These are phyloP conservation scores for Purshia tridentata DNA, from an alignment of 306 rosid genomes.

Conservation along the genomic window DNA sequence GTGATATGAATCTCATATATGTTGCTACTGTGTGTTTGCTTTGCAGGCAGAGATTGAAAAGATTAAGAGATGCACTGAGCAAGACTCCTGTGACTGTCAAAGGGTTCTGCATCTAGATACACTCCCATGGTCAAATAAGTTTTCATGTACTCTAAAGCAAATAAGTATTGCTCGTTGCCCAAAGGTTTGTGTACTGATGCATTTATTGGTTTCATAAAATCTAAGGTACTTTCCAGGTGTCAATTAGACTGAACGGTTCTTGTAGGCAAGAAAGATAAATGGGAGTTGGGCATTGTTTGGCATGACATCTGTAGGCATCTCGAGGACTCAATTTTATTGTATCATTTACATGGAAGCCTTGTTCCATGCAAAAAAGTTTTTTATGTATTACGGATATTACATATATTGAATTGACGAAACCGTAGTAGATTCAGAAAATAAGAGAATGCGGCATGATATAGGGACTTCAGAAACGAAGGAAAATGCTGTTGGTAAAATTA, in stretches of 20 bases:
- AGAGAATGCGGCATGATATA: neutral
- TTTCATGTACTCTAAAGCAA: constrained; percentile 67
- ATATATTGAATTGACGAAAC: too few species aligned
- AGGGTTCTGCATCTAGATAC: constrained; percentile 40
- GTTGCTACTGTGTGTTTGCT: constrained; percentile 30
- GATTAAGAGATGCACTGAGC: constrained; percentile 62
- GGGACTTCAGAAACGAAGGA: neutral
- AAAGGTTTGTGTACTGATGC: constrained; percentile 47
- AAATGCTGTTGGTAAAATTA: constrained; percentile 1
- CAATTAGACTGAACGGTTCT: neutral
- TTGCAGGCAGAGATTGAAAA: constrained; percentile 61
- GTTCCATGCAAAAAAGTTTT: neutral
- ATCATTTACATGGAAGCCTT: neutral
- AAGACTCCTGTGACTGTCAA: constrained; percentile 63
- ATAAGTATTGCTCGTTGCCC: constrained; percentile 83
- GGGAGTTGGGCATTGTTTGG: neutral
- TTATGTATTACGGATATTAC: too few species aligned
- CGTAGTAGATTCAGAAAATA: too few species aligned
- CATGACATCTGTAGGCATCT: neutral
- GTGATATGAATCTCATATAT: constrained; percentile 20
- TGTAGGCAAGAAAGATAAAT: neutral
- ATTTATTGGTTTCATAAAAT: neutral
- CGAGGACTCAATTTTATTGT: neutral
- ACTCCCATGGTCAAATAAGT: constrained; percentile 82
- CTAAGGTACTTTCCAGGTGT: constrained; percentile 5